Evolutionary conservation across 371 early-diverging fungal species (phyloP).

Genomic region (Syncephalis plumigaleata): DNA sequence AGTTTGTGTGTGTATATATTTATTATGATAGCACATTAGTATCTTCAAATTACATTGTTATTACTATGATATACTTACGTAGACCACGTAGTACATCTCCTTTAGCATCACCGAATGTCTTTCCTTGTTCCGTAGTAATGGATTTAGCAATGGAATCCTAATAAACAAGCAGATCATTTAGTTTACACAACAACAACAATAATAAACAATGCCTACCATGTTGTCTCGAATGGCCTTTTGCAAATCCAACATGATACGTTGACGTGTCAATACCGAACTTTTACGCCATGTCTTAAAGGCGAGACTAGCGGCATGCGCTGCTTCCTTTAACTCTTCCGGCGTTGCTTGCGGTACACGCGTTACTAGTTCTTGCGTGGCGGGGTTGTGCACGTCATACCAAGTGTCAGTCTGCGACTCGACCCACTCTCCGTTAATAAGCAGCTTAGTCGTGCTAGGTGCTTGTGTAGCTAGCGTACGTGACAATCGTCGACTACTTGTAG

Average conservation of each 20-base stretch:
- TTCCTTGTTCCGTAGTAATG: slow-evolving; percentile 87
- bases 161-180: neutral
- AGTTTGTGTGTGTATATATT: neutral
- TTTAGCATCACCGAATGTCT: slow-evolving; percentile 84
- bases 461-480: neutral
- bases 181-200: neutral
- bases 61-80: slow-evolving; percentile 11
- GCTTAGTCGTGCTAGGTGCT: slow-evolving; percentile 22
- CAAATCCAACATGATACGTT: slow-evolving; percentile 82
- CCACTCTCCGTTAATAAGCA: slow-evolving; percentile 86
- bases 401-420: slow-evolving; percentile 68
- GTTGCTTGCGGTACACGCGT: slow-evolving; percentile 84
- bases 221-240: slow-evolving; percentile 72
- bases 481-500: neutral
- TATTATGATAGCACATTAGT: neutral
- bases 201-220: slow-evolving; percentile 18
- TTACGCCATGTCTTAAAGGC: slow-evolving; percentile 85
- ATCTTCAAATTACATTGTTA: neutral
- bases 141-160: slow-evolving; percentile 63
- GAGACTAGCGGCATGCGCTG: slow-evolving; percentile 48
- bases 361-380: slow-evolving; percentile 88
- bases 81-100: slow-evolving; percentile 82
- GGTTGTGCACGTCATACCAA: slow-evolving; percentile 85
- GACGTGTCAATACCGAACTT: slow-evolving; percentile 66
- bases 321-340: slow-evolving; percentile 62